phyloP scores from a whole-genome alignment of 192 early-diverging fungal species.

The Backusella parvicylindrica region DNA sequence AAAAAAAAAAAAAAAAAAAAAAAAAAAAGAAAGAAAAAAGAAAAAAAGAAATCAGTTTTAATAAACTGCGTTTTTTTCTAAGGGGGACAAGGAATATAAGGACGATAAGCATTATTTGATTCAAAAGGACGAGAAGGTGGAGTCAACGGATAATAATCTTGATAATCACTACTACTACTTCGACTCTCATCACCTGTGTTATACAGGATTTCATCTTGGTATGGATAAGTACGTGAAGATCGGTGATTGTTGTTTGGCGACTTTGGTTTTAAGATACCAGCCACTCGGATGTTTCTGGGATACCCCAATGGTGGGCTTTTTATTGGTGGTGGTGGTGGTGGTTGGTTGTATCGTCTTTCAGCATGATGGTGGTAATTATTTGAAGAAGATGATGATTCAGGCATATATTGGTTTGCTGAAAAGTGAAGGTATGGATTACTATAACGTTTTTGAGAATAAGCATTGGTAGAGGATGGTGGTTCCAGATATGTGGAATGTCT shows the following conservation, averaged over 20 bases:
- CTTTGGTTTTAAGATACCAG: background rate
- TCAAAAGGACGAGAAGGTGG: background rate
- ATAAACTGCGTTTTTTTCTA: no score
- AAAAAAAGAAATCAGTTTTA: no score
- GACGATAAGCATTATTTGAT: background rate
- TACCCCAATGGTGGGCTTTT: background rate
- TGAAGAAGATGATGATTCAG: background rate
- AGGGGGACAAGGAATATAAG: constrained; percentile 3
- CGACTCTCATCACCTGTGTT: background rate
- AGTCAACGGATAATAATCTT: background rate
- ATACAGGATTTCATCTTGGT: background rate
- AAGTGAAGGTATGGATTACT: background rate
- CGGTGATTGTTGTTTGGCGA: background rate
- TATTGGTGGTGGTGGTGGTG: background rate
- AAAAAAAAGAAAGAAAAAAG: no score
- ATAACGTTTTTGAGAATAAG: background rate
- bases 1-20: no score
- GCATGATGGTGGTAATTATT: background rate
- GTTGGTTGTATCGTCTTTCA: background rate
- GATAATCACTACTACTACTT: background rate
- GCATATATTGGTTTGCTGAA: background rate
- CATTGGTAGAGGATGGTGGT: background rate
- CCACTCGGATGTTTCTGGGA: background rate
- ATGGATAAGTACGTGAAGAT: background rate
- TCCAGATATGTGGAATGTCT: background rate